Evolutionary conservation across 2,329 filamentous ascomycete species (phyloP).

Genomic region (Beauveria rudraprayagi): DNA sequence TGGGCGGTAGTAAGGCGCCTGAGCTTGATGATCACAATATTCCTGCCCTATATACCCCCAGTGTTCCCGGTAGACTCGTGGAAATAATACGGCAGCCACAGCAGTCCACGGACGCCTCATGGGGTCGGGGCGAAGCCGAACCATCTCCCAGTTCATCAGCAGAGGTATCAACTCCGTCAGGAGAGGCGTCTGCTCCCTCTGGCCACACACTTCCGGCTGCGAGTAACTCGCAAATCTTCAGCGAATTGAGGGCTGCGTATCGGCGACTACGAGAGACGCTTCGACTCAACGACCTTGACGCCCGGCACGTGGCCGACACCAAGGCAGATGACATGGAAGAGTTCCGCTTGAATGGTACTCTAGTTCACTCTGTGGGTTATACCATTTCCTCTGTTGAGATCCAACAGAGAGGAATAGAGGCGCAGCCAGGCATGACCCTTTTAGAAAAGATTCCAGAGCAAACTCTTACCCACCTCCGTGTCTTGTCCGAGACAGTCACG

Average conservation of each 20-base stretch:
- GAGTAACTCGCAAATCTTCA: conserved; percentile 27
- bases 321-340: conserved; percentile 31
- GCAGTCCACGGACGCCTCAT: conserved; percentile 31
- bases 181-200: conserved; percentile 19
- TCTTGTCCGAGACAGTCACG: conserved; percentile 79
- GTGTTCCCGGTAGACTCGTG: conserved; percentile 30
- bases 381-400: conserved; percentile 88
- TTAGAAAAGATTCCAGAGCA: conserved; percentile 80
- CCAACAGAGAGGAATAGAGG: conserved; percentile 76
- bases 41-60: conserved; percentile 26
- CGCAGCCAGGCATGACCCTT: conserved; percentile 63
- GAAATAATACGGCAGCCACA: conserved; percentile 30
- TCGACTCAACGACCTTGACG: conserved; percentile 43
- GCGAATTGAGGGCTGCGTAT: conserved; percentile 53
- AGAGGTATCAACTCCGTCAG: conserved; percentile 34
- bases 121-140: conserved; percentile 31
- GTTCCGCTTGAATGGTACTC: conserved; percentile 46
- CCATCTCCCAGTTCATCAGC: conserved; percentile 31
- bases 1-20: conserved; percentile 31
- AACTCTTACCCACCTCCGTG: conserved; percentile 74
- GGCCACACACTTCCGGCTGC: background rate
- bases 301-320: conserved; percentile 26
- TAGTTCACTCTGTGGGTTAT: conserved; percentile 64
- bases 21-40: conserved; percentile 24
- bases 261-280: conserved; percentile 52